Evolutionary conservation across 306 rosid species (phyloP).

Genomic region (Vigna radiata): DNA sequence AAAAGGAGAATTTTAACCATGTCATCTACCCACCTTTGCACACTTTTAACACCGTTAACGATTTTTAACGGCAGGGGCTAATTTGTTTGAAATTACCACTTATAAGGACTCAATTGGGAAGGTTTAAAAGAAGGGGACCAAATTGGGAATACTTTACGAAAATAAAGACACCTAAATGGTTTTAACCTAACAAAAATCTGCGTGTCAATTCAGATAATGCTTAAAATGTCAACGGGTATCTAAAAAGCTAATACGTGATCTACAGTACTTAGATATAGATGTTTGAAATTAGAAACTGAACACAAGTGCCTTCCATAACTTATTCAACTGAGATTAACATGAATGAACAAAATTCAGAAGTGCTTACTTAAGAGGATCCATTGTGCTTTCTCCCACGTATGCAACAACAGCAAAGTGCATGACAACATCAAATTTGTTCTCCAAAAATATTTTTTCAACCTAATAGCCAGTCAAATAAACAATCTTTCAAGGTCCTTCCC

Average conservation of each 20-base stretch:
- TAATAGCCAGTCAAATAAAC: constrained; percentile 63
- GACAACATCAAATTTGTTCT: constrained; percentile 94
- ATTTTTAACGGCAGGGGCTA: too few relatives aligned
- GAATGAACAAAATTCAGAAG: too few relatives aligned
- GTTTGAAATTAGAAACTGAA: constrained; percentile 17
- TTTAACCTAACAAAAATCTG: not conserved
- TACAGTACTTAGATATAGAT: constrained; percentile 17
- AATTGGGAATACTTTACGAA: too few relatives aligned
- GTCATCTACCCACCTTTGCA: too few relatives aligned
- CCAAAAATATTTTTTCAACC: constrained; percentile 86
- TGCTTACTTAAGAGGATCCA: too few relatives aligned
- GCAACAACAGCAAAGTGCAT: constrained; percentile 99
- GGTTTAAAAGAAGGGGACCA: too few relatives aligned
- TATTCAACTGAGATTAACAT: constrained; percentile 37
- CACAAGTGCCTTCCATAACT: constrained; percentile 26
- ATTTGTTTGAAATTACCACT: too few relatives aligned
- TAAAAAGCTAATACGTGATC: constrained; percentile 6
- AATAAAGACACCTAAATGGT: too few relatives aligned
- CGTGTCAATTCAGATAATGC: not conserved
- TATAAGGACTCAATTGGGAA: too few relatives aligned
- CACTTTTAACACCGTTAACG: too few relatives aligned
- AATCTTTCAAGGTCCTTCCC: constrained; percentile 13
- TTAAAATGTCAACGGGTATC: not conserved
- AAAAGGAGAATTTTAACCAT: too few relatives aligned
- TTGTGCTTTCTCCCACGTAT: constrained; percentile 97